Evolutionary conservation across 805 yeast genomes (phyloP).

Genomic region (Hanseniaspora lachancei): DNA sequence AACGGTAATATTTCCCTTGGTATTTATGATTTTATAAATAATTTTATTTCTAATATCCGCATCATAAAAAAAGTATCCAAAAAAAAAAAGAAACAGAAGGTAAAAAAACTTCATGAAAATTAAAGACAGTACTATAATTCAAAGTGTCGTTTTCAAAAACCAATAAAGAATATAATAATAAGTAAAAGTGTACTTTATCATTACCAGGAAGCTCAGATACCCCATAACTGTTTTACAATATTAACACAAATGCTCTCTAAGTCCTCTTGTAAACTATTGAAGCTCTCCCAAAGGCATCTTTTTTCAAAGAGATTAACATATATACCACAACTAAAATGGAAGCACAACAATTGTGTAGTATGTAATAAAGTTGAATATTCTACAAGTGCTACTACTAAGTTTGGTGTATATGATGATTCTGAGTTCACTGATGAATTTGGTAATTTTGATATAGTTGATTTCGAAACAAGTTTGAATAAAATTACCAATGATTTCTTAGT

Average conservation of each 20-base stretch:
- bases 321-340: too few species aligned
- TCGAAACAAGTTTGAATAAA: not conserved
- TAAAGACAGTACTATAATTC: not conserved
- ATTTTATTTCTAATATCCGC: not conserved
- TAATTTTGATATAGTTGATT: slow-evolving; percentile 2
- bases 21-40: not conserved
- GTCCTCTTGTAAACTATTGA: too few species aligned
- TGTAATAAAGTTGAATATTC: not conserved
- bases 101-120: not conserved
- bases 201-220: too few species aligned
- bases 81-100: not conserved
- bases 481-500: not conserved
- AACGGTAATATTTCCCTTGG: not conserved
- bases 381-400: not conserved
- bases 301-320: too few species aligned
- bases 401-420: not conserved
- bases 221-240: too few species aligned
- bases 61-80: not conserved
- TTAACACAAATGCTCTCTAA: too few species aligned
- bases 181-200: too few species aligned
- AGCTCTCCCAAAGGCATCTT: too few species aligned
- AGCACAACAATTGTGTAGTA: too few species aligned
- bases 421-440: not conserved
- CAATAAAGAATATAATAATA: too few species aligned
- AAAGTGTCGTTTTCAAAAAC: too few species aligned